Evolutionary conservation across 768 basidiomycete species (phyloP), one percentile per base, ranked within the genome.

Genomic region (Xerocomus brunneocitrinus): DNA sequence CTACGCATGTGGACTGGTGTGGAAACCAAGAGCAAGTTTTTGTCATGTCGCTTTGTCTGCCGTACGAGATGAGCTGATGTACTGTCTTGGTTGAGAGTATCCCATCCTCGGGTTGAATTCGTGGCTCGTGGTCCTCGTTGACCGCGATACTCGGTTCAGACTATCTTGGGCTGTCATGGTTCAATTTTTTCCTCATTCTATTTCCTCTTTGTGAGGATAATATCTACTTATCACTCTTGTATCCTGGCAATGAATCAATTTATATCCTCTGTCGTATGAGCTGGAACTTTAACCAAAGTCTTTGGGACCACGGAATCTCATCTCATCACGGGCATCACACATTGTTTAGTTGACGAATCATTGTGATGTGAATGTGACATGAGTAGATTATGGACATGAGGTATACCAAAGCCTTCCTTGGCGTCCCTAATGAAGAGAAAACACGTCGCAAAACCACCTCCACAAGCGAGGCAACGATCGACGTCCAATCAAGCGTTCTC

Each of bases 81-180:
- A 5, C 12, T 24, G 22, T 5, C 14, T 42, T 42, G 40, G 40
- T 25, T 4, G 31, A 16, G 39, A 31, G 40, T 14, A 22, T n/a
- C 13, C 19, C 53, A 53, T 46, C 54, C 58, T 32, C 22, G 4
- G 2, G 22, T 62, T 64, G 25, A 58, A 59, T 62, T 67, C 49
- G 67, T 59, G 52, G 64, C 59, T 52, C 57, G 53, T 22, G 48
- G 53, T 53, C 43, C 28, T 54, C 4, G 47, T 54, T 9, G 56
- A 45, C 50, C 28, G 53, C 16, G 43, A 40, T 56, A 65, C 60
- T 62, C 42, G 62, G 63, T 52, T 59, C 59, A 56, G 64, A 57
- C 52, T 63, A 47, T 63, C 64, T 66, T 41, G 51, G 45, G 35
- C 55, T 60, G 56, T 53, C 44, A n/a, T 54, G 50, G 39, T 14